A percentile compares a stretch with the other conserved stretches of the same genome.
Evolutionary conservation across 2,329 filamentous ascomycete genomes (phyloP).

Genomic region (Pseudogymnoascus sp.): DNA sequence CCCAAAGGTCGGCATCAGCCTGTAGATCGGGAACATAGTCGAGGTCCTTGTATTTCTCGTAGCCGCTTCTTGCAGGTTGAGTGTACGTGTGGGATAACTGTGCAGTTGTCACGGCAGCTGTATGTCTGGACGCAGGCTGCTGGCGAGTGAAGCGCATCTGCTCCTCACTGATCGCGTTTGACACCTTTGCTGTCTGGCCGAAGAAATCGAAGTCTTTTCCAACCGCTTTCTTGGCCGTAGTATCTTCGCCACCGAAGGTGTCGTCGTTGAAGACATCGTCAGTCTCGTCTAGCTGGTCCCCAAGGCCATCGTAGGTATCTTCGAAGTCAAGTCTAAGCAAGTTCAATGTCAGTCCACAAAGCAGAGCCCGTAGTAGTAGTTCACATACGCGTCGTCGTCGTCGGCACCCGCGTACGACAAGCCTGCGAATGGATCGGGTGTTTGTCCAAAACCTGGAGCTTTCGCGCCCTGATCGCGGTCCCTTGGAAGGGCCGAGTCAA

Average conservation of each 20-base stretch:
- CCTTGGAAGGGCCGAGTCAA: slow-evolving; percentile 62
- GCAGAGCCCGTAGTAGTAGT: background rate
- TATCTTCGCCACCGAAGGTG: slow-evolving; percentile 64
- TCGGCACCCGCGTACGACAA: slow-evolving; percentile 52
- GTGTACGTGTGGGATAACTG: slow-evolving; percentile 36
- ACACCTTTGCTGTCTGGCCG: slow-evolving; percentile 80
- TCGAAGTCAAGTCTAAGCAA: slow-evolving; percentile 75
- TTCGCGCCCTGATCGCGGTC: slow-evolving; percentile 58
- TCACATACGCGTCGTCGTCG: slow-evolving; percentile 43
- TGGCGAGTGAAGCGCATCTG: slow-evolving; percentile 76
- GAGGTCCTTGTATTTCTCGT: slow-evolving; percentile 77
- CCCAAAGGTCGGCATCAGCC: slow-evolving; percentile 91
- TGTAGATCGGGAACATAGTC: slow-evolving; percentile 84
- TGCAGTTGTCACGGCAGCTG: slow-evolving; percentile 30
- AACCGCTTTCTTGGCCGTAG: slow-evolving; percentile 46
- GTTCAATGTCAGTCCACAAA: slow-evolving; percentile 28
- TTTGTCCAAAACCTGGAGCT: slow-evolving; percentile 74
- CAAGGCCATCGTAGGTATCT: slow-evolving; percentile 93
- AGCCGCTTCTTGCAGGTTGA: slow-evolving; percentile 69
- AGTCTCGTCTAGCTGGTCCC: slow-evolving; percentile 81
- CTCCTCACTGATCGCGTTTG: slow-evolving; percentile 83
- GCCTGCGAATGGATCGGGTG: slow-evolving; percentile 79
- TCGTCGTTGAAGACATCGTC: slow-evolving; percentile 96
- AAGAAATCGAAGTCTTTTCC: slow-evolving; percentile 98
- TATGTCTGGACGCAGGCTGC: slow-evolving; percentile 48